Conservation (phyloP, 2,329 filamentous ascomycete species). For the Pezicula carpinea region DNA sequence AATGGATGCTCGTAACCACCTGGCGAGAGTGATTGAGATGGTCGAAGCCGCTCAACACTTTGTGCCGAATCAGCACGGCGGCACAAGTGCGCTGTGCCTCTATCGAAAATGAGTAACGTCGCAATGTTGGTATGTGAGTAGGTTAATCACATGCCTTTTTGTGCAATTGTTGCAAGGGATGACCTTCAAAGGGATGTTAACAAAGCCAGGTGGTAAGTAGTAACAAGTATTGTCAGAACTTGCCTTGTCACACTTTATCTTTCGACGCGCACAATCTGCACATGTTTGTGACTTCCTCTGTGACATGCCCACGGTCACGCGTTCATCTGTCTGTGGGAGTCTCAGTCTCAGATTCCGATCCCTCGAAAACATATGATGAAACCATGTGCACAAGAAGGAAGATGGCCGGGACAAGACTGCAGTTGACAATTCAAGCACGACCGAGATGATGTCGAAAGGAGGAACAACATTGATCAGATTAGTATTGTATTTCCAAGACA, state of each 20-base stretch:
- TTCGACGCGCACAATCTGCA: slow-evolving; percentile 27
- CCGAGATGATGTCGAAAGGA: no score
- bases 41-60: slow-evolving; percentile 3
- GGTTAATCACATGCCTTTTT: slow-evolving; percentile 22
- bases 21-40: slow-evolving; percentile 1
- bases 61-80: slow-evolving; percentile 15
- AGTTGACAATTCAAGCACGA: no score
- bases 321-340: no score
- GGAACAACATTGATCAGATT: no score
- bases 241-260: slow-evolving; percentile 35
- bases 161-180: slow-evolving; percentile 36
- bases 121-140: not conserved
- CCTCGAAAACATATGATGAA: no score
- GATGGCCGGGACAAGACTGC: no score
- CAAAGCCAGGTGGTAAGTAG: no score
- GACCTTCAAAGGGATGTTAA: slow-evolving; percentile 8
- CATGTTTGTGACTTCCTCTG: slow-evolving; percentile 23
- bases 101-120: slow-evolving; percentile 6
- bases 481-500: no score
- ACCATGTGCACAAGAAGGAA: no score
- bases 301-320: slow-evolving; percentile 4
- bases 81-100: slow-evolving; percentile 15
- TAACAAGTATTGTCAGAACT: no score
- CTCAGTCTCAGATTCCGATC: no score
- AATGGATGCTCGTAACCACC: not conserved